Base-by-base conservation (phyloP, 2,329 filamentous ascomycete genomes). In the Grosmannia huntii region DNA sequence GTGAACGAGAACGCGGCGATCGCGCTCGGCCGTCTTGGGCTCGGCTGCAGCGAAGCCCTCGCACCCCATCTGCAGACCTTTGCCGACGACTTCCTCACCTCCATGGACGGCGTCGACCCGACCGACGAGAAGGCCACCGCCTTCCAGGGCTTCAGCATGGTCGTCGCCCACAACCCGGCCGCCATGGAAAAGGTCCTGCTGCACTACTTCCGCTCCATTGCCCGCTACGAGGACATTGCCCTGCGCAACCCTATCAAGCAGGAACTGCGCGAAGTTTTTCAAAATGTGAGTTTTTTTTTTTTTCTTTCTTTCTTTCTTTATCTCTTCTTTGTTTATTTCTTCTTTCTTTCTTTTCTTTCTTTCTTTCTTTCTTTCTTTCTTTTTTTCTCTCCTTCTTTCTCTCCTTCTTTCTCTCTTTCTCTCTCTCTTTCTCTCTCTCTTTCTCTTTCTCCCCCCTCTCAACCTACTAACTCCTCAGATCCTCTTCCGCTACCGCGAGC, bases 111-210 rank as follows among this genome's bases (percentile, higher is more conserved):
- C 62, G 86, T 97, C 36, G 86, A 90, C 56, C 86, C 89, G 66
- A 92, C 90, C 2, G 89, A 95, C 61, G 94, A 99, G 72, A 99
- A 99, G 74, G 90, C 88, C 0, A 91, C 91, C 28, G 92, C 94
- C 0, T 89, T 97, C 70, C 84, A 89, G 66, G 94, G 94, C 0
- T 96, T 99, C 73, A 88, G 89, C 57, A 80, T 87, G 64, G 81
- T 95, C 53, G 87, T 97, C 4, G 81, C 87, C 61, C 83, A 84
- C 67, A 97, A 97, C 66, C 94, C 94, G 0, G 83, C 90, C 68
- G 90, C 90, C 2, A 92, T 99, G 83, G 94, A 97, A 72, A 86
- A 86, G 64, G 87, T 85, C 59, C 76, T 99, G 48, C 77, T 86
- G 41, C 82, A 87, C 59, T 95, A 94, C 72, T 95, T 99, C 70